Evolutionary conservation across 2,329 filamentous ascomycete genomes (phyloP).

Genomic region (Kalmusia sp.): DNA sequence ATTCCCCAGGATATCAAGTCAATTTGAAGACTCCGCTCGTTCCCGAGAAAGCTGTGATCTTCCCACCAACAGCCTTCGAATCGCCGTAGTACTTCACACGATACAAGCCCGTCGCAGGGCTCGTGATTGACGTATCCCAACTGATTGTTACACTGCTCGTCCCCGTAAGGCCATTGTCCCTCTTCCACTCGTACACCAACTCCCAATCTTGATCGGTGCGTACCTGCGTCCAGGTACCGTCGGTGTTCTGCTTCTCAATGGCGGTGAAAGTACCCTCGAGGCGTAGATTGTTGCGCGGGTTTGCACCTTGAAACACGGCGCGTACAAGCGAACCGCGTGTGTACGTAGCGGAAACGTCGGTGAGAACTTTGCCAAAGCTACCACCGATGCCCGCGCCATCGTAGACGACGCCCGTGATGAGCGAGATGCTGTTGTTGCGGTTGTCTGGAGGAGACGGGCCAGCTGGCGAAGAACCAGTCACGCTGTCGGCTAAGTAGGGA

Average conservation of each 20-base stretch:
- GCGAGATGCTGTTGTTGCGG: conserved; percentile 74
- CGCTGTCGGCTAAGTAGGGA: conserved; percentile 63
- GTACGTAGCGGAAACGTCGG: conserved; percentile 63
- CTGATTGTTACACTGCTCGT: conserved; percentile 79
- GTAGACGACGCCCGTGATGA: conserved; percentile 80
- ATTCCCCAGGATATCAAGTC: not conserved
- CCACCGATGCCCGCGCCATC: conserved; percentile 73
- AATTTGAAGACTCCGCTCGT: conserved; percentile 33
- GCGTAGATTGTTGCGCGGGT: conserved; percentile 86
- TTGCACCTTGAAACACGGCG: conserved; percentile 81
- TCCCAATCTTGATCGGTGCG: conserved; percentile 83
- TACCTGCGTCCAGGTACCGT: conserved; percentile 68
- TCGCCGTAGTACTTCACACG: conserved; percentile 86
- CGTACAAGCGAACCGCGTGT: conserved; percentile 66
- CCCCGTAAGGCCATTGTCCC: conserved; percentile 72
- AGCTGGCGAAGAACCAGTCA: conserved; percentile 40
- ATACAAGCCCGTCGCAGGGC: conserved; percentile 68
- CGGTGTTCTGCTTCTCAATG: conserved; percentile 68
- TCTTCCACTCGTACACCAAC: conserved; percentile 79
- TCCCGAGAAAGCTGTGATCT: conserved; percentile 47
- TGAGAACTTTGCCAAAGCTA: conserved; percentile 72
- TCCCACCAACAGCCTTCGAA: conserved; percentile 64
- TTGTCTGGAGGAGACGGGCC: conserved; percentile 80
- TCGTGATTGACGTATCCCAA: conserved; percentile 73
- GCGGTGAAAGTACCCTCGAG: conserved; percentile 79